Evolutionary conservation across 371 early-diverging fungal genomes (phyloP).

Genomic region (Circinella minor): DNA sequence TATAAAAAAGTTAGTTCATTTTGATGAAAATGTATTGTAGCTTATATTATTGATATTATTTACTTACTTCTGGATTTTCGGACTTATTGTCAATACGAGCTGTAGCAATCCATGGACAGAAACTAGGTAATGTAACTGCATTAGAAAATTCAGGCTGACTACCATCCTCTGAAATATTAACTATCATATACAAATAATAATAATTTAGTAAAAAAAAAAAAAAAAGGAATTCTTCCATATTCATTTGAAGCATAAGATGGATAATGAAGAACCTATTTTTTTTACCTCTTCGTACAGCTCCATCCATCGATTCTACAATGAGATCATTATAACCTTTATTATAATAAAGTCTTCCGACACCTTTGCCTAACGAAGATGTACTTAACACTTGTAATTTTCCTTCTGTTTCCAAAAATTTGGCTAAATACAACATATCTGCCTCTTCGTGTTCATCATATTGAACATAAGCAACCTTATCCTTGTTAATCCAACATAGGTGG

Average conservation of each 20-base stretch:
- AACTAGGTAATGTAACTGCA: conserved; percentile 49
- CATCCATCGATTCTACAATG: conserved; percentile 52
- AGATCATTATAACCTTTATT: conserved; percentile 38
- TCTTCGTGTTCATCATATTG: conserved; percentile 35
- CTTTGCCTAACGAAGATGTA: conserved; percentile 21
- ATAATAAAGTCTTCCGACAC: conserved; percentile 34
- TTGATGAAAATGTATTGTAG: too few species aligned
- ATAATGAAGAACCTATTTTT: too few species aligned
- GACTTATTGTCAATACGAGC: conserved; percentile 45
- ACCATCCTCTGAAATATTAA: background rate
- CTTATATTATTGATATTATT: background rate
- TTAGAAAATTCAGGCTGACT: conserved; percentile 13
- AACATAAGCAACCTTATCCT: conserved; percentile 30
- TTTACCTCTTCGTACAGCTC: conserved; percentile 45
- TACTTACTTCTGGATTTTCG: conserved; percentile 8
- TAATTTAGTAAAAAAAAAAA: background rate
- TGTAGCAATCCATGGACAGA: conserved; percentile 74
- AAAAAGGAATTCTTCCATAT: background rate
- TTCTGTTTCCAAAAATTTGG: conserved; percentile 14
- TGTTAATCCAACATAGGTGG: conserved; percentile 41
- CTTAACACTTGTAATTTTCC: conserved; percentile 9
- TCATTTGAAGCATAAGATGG: too few species aligned
- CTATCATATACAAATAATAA: background rate
- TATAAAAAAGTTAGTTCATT: background rate
- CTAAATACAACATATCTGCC: conserved; percentile 33